phyloP scores from a whole-genome alignment of 208 protist genomes.

The Crithidia expoeki region DNA sequence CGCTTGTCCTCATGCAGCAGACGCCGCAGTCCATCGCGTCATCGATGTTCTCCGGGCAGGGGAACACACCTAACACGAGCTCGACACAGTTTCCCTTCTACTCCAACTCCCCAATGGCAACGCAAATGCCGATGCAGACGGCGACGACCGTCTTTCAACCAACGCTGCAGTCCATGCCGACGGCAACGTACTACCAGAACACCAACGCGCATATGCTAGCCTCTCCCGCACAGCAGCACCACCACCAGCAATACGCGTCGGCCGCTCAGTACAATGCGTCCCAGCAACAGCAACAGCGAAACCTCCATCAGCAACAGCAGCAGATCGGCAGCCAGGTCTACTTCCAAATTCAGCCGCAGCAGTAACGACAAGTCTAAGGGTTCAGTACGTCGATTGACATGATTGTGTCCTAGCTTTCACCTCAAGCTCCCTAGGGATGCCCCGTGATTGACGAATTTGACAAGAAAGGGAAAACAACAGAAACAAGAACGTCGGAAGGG shows the following conservation, averaged over 20 bases:
- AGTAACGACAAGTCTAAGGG: too few relatives aligned
- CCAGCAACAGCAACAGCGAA: slow-evolving; percentile 12
- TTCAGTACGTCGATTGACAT: background rate
- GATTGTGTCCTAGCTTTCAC: background rate
- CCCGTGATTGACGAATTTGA: background rate
- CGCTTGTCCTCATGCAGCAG: slow-evolving; percentile 28
- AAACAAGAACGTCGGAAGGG: background rate
- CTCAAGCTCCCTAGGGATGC: background rate
- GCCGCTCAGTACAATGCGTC: slow-evolving; percentile 9
- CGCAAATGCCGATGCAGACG: slow-evolving; percentile 11
- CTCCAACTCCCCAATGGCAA: slow-evolving; percentile 18
- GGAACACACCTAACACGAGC: slow-evolving; percentile 4
- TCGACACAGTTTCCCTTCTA: slow-evolving; percentile 23
- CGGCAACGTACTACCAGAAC: slow-evolving; percentile 26
- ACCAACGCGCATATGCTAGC: slow-evolving; percentile 4
- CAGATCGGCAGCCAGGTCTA: slow-evolving; percentile 21
- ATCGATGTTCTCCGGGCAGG: slow-evolving; percentile 17
- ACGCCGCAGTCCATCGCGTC: slow-evolving; percentile 23
- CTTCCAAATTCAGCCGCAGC: slow-evolving; percentile 28
- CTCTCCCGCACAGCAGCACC: slow-evolving; percentile 1
- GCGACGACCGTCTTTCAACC: slow-evolving; percentile 20
- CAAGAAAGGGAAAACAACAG: background rate
- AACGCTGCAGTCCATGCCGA: slow-evolving; percentile 14
- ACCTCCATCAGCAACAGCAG: slow-evolving; percentile 10
- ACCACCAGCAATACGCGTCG: slow-evolving; percentile 17